A percentile compares a stretch with the other conserved stretches of the same genome.
Evolutionary conservation across 176 grass and related monocot genomes (phyloP).

Genomic region (Eremochloa ophiuroides): DNA sequence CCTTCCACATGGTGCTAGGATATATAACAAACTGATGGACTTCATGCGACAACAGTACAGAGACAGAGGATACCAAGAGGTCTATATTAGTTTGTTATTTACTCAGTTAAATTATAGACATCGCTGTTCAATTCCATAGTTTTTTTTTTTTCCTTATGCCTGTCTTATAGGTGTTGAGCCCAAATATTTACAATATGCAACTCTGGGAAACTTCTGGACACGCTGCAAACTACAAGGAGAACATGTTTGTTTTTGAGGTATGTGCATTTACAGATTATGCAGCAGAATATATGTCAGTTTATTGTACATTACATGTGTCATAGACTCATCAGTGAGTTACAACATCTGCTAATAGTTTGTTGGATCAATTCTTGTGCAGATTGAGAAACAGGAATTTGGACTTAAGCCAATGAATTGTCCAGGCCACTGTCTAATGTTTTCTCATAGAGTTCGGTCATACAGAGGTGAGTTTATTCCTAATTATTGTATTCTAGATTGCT

Average conservation of each 20-base stretch:
- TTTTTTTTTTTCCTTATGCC: conserved; percentile 16
- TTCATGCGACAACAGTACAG: conserved; percentile 73
- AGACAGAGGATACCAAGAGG: conserved; percentile 95
- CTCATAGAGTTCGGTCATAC: conserved; percentile 83
- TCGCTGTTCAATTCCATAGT: neutral
- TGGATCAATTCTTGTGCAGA: conserved; percentile 36
- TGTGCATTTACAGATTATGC: neutral
- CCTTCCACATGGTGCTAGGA: conserved; percentile 84
- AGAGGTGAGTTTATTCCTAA: conserved; percentile 64
- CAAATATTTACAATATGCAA: conserved; percentile 99
- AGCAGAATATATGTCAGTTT: neutral
- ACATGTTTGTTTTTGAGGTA: conserved; percentile 99
- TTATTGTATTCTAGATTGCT: neutral
- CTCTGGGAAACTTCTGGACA: conserved; percentile 99
- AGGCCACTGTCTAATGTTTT: conserved; percentile 98
- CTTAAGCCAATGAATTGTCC: conserved; percentile 99
- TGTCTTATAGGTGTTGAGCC: conserved; percentile 63
- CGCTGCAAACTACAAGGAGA: conserved; percentile 95
- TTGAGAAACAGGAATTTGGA: conserved; percentile 98
- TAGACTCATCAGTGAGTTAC: neutral
- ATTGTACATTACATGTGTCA: neutral
- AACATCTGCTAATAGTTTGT: neutral
- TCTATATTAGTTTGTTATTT: conserved; percentile 32
- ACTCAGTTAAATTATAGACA: neutral
- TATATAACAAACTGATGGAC: conserved; percentile 98